Evolutionary conservation across 2,329 filamentous ascomycete genomes (phyloP).

Genomic region (Metarhizium guizhouense): DNA sequence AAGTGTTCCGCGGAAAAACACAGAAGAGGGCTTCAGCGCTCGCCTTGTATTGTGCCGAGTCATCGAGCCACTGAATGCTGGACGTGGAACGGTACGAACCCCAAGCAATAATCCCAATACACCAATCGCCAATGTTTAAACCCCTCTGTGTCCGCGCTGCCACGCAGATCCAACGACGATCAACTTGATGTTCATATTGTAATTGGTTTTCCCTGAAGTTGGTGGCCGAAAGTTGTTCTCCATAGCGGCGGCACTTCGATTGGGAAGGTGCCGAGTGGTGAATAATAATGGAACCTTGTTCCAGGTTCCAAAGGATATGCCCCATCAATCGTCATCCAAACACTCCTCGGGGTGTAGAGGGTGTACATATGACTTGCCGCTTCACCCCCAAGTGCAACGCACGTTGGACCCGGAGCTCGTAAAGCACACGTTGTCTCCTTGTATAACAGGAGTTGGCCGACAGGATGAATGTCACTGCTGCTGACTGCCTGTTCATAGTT

Average conservation of each 20-base stretch:
- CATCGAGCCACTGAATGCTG: no score
- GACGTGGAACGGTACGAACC: no score
- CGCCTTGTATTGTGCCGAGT: no score
- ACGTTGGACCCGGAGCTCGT: not conserved
- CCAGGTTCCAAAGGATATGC: not conserved
- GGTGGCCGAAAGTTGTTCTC: not conserved
- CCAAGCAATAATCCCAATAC: no score
- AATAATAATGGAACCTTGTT: not conserved
- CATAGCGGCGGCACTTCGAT: conserved; percentile 5
- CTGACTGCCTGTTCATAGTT: not conserved
- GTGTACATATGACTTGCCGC: not conserved
- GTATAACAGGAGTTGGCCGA: not conserved
- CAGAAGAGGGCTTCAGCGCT: no score
- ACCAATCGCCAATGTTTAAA: not conserved
- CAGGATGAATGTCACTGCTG: not conserved
- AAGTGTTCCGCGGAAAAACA: no score
- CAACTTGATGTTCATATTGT: not conserved
- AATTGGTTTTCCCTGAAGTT: not conserved
- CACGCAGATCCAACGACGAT: not conserved
- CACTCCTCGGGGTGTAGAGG: not conserved
- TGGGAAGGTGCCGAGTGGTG: conserved; percentile 8
- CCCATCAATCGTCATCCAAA: not conserved
- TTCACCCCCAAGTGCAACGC: not conserved
- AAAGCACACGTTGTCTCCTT: not conserved
- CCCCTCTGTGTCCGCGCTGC: not conserved